Base-by-base conservation (phyloP, 2,329 filamentous ascomycete genomes). In the Exophiala viscosa region DNA sequence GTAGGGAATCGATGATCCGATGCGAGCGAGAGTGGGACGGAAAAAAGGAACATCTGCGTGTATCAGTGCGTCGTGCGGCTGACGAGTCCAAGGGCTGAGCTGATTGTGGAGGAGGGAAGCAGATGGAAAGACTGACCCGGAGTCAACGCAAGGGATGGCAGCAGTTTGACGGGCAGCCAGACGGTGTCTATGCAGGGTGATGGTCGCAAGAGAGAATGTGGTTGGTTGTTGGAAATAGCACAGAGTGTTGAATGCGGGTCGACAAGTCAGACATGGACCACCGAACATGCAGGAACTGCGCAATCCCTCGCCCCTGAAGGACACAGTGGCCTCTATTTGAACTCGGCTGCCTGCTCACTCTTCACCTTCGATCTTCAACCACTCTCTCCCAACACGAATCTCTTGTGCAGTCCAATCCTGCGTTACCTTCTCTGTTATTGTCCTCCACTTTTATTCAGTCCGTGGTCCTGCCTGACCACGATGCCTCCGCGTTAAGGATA, bases 321-420 rank as follows among this genome's bases (percentile, higher is more conserved):
- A 59, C 52, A 55, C 52, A 43, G 46, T 59, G 56, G 50, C 56
- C 56, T 59, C 46, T 59, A 59, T 59, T 56, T 59, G 52, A 50
- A 50, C 54, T 41, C 38, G 45, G 43, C 40, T 56, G 56, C 56
- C 53, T 59, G 56, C 50, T 47, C 56, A 14, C 45, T 36, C n/a
- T 28, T 20, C 34, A 41, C 18, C 17, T 14, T 28, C 17, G 5
- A 36, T 20, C 28, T 23, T 20, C 38, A 34, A 38, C n/a, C 23
- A 35, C 32, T 31, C 41, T 18, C n/a, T 17, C 18, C 15, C 47
- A 34, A 43, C 36, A 43, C 38, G 28, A n/a, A 45, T 48, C 47
- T 32, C 23, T 33, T 34, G 48, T 39, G 11, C 23, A 35, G n/a
- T 49, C 36, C 13, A 20, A 40, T 20, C 15, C 38, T 40, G 20